phyloP scores from a whole-genome alignment of 1,139 yeast species.

The Pichia sp. region DNA sequence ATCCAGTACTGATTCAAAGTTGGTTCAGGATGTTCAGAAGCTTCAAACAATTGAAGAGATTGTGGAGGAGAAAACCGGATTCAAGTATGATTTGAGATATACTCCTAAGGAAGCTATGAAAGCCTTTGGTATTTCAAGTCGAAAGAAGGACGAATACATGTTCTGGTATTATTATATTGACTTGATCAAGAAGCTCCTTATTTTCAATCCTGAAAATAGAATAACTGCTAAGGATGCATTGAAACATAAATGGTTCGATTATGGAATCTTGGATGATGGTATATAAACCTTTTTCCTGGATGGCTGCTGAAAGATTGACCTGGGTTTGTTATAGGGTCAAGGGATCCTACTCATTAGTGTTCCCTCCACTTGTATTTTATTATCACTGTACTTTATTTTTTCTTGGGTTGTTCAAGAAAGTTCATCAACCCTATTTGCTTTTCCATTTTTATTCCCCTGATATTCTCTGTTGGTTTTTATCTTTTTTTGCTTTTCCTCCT shows the following conservation, averaged over 20 bases:
- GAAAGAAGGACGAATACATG: conserved; percentile 43
- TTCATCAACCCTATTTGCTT: too few relatives aligned
- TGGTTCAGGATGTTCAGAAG: conserved; percentile 45
- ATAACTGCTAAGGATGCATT: conserved; percentile 64
- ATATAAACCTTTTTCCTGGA: conserved; percentile 2
- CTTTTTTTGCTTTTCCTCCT: too few relatives aligned
- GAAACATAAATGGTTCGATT: conserved; percentile 70
- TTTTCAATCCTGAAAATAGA: conserved; percentile 56
- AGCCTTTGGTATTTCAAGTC: conserved; percentile 16
- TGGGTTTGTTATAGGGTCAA: too few relatives aligned
- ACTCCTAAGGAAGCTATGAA: conserved; percentile 28
- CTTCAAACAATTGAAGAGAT: conserved; percentile 46
- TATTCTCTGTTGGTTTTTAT: too few relatives aligned
- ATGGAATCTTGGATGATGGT: conserved; percentile 73
- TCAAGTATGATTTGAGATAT: conserved; percentile 23
- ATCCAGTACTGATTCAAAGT: conserved; percentile 36
- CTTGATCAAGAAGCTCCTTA: conserved; percentile 51
- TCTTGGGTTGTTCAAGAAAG: too few relatives aligned
- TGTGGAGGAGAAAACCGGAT: conserved; percentile 27
- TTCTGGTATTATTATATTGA: conserved; percentile 77
- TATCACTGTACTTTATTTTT: too few relatives aligned
- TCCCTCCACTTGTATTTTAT: too few relatives aligned
- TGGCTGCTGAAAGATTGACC: too few relatives aligned
- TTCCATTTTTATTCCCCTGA: too few relatives aligned
- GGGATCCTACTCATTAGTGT: too few relatives aligned